Base-by-base conservation (phyloP, 495 filamentous ascomycete species). In the Daldinia loculata region DNA sequence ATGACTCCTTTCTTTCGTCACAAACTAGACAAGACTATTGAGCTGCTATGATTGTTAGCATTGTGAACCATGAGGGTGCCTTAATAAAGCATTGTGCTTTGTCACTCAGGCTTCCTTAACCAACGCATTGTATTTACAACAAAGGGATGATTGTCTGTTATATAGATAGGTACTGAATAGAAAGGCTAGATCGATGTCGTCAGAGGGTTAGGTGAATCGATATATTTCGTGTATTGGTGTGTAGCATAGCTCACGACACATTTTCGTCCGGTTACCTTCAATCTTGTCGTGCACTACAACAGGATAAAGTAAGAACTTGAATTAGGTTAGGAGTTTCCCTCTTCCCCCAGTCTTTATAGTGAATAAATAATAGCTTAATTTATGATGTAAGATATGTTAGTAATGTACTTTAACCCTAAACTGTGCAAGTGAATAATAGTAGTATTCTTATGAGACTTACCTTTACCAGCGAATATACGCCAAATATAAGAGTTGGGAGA, bases 61-160 rank as follows among this genome's bases (percentile, higher is more conserved):
- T 71, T 71, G 63, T 71, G 36, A 39, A 53, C 15, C 30, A 12
- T 11, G 19, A 52, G 50, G 17, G 34, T 58, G 48, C 53, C 50
- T 65, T 56, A 73, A 69, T 14, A 26, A 36, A 11, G 30, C 61
- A 66, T 69, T 66, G 66, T 62, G 51, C n/a, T 34, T 61, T 63
- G 32, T 61, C 12, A 19, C 4, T 24, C 43, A 8, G 7, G 8
- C 3, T 36, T 9, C 41, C 15, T 66, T 17, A 17, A 55, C 34
- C 22, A 73, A 66, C 12, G 43, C 61, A 73, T 73, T 73, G 66
- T 69, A 68, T 48, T 48, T 27, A 36, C 1, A 22, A 53, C 43
- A 69, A 69, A 73, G 64, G n/a, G 7, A 14, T 11, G 2, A 29
- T 61, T 57, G 29, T 53, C 30, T 6, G 32, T 24, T 27, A 36